These are phyloP conservation scores for Akebia trifoliata DNA, from an alignment of 164 flowering plant species.

Conservation along the genomic window DNA sequence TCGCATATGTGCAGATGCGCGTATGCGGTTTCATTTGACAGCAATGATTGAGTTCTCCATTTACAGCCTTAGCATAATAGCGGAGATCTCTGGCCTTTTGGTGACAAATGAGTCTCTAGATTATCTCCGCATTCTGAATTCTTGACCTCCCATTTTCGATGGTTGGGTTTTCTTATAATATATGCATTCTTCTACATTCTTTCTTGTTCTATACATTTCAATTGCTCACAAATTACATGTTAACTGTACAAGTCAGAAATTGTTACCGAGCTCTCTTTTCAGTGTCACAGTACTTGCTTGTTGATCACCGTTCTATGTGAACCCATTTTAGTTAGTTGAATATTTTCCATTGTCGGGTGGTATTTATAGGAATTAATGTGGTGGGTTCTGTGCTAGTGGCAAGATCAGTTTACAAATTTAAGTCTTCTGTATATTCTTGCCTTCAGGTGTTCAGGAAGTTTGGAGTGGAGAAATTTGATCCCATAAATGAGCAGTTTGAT, in stretches of 20 bases:
- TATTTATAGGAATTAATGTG: not conserved
- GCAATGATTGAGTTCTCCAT: not conserved
- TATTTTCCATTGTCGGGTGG: no score
- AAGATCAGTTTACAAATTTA: not conserved
- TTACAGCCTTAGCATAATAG: not conserved
- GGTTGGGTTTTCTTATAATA: not conserved
- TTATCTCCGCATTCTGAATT: not conserved
- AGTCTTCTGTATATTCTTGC: not conserved
- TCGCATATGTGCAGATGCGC: no score
- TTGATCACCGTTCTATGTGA: no score
- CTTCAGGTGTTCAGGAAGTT: constrained; percentile 70
- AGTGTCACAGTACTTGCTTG: no score
- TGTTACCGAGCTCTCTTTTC: no score
- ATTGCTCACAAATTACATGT: no score
- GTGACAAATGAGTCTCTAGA: not conserved
- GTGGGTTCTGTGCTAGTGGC: not conserved
- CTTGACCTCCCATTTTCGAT: not conserved
- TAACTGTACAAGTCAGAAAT: no score
- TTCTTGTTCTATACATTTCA: no score
- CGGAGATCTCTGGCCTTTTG: not conserved
- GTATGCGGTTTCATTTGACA: not conserved
- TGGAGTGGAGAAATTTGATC: constrained; percentile 71
- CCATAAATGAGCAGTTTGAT: constrained; percentile 74
- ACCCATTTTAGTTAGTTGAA: no score
- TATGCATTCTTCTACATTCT: not conserved